Conservation (phyloP, 495 filamentous ascomycete genomes). For the Lasiosphaeria ovina region DNA sequence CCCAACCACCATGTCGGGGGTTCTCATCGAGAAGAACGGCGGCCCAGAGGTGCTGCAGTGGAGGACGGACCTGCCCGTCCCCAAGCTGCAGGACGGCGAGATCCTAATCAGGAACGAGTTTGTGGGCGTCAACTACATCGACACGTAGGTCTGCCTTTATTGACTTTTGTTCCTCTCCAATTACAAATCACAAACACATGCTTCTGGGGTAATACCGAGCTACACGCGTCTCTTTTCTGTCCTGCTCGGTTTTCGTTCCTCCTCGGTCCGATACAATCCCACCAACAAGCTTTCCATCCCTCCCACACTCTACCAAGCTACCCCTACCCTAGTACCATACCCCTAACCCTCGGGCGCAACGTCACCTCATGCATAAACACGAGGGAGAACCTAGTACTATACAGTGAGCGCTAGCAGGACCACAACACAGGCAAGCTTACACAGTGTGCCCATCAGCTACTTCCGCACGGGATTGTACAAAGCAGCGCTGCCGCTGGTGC, state of each 20-base stretch:
- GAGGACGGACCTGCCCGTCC: constrained; percentile 73
- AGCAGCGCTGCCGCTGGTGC: constrained; percentile 64
- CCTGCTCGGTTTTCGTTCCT: not conserved
- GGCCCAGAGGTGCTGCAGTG: constrained; percentile 76
- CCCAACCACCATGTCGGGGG: constrained; percentile 70
- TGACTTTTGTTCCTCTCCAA: not conserved
- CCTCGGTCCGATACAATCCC: no score
- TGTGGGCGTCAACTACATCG: constrained; percentile 88
- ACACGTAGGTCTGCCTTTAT: constrained; percentile 50
- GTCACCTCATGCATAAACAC: no score
- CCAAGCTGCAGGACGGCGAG: constrained; percentile 65
- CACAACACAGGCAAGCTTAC: constrained; percentile 19
- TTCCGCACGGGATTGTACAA: constrained; percentile 89
- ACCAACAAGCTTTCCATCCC: not conserved
- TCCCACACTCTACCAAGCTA: not conserved
- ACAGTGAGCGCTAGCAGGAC: no score
- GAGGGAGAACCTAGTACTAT: no score
- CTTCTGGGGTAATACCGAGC: not conserved
- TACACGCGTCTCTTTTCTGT: no score
- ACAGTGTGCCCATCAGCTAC: constrained; percentile 53
- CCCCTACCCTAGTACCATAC: not conserved
- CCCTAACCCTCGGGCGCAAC: no score
- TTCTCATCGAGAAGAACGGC: constrained; percentile 72
- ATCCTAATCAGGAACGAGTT: constrained; percentile 83
- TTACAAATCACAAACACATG: no score